Conservation (phyloP, 345 rosid species). For the Lumnitzera racemosa region DNA sequence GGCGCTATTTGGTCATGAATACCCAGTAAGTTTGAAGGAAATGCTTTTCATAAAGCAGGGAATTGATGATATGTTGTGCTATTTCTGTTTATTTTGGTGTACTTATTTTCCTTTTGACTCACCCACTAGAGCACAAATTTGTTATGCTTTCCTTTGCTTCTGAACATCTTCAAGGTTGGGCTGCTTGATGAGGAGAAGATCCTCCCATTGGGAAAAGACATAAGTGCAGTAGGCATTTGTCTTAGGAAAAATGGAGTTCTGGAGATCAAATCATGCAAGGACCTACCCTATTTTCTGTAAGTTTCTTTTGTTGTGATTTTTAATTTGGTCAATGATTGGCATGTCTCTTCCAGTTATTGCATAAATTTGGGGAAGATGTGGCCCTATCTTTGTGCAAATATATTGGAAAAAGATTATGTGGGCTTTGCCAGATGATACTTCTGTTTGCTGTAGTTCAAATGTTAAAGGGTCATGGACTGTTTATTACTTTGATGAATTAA, state of each 20-base stretch:
- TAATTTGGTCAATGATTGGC: neutral
- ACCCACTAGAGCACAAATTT: constrained; percentile 1
- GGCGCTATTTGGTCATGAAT: constrained; percentile 69
- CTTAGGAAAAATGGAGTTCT: constrained; percentile 50
- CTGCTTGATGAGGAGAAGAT: constrained; percentile 90
- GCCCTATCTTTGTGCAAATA: too few species aligned
- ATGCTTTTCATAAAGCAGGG: neutral
- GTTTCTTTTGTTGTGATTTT: neutral
- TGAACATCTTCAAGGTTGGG: constrained; percentile 49
- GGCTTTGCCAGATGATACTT: too few species aligned
- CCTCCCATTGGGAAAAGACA: constrained; percentile 66
- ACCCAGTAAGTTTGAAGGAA: constrained; percentile 41
- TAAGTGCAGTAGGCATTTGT: constrained; percentile 65
- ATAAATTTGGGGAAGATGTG: neutral
- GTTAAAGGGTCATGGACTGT: too few species aligned
- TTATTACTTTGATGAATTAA: too few species aligned
- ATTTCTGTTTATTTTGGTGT: neutral
- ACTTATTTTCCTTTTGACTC: neutral
- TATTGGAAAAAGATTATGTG: too few species aligned
- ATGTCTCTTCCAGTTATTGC: neutral
- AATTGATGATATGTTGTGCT: neutral
- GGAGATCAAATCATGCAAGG: constrained; percentile 72
- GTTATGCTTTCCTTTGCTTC: constrained; percentile 4
- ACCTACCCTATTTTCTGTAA: constrained; percentile 93
- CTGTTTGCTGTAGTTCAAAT: too few species aligned